Evolutionary conservation across 306 rosid species (phyloP).

Genomic region (Benincasa hispida): DNA sequence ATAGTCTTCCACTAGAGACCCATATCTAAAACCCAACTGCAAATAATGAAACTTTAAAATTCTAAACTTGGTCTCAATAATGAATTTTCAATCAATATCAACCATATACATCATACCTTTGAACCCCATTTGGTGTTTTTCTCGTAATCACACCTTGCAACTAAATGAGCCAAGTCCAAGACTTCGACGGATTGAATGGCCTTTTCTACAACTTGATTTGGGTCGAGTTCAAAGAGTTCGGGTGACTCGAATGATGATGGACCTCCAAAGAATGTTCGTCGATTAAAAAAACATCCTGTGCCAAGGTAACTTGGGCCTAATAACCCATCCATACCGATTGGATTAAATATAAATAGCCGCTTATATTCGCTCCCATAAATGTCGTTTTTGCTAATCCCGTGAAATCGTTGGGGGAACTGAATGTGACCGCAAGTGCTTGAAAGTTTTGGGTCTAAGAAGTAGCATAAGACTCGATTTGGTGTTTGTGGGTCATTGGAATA

Average conservation of each 20-base stretch:
- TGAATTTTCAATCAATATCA: not conserved
- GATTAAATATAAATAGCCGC: not conserved
- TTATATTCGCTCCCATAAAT: not conserved
- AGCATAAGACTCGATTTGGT: slow-evolving; percentile 16
- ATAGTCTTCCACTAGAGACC: slow-evolving; percentile 26
- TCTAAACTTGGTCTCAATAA: no score
- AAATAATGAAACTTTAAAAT: not conserved
- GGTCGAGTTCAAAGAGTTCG: slow-evolving; percentile 11
- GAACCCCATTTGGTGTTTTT: slow-evolving; percentile 22
- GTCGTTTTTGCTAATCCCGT: not conserved
- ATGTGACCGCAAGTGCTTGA: slow-evolving; percentile 1
- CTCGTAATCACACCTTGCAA: slow-evolving; percentile 22
- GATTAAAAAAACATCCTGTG: slow-evolving; percentile 19
- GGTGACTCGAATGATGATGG: slow-evolving; percentile 5
- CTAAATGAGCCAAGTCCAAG: slow-evolving; percentile 15
- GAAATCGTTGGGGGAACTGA: slow-evolving; percentile 25
- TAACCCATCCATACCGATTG: slow-evolving; percentile 18
- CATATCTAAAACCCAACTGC: slow-evolving; percentile 32
- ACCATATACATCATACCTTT: slow-evolving; percentile 13
- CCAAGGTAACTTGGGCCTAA: slow-evolving; percentile 17
- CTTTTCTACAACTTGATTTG: slow-evolving; percentile 4
- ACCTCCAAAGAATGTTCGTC: slow-evolving; percentile 23
- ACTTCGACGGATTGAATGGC: slow-evolving; percentile 9
- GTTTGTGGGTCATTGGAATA: slow-evolving; percentile 30
- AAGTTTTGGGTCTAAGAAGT: slow-evolving; percentile 5